A percentile compares a stretch with the other conserved stretches of the same genome.
Conservation (phyloP, 768 basidiomycete genomes). For the Podaxis mareebaensis region DNA sequence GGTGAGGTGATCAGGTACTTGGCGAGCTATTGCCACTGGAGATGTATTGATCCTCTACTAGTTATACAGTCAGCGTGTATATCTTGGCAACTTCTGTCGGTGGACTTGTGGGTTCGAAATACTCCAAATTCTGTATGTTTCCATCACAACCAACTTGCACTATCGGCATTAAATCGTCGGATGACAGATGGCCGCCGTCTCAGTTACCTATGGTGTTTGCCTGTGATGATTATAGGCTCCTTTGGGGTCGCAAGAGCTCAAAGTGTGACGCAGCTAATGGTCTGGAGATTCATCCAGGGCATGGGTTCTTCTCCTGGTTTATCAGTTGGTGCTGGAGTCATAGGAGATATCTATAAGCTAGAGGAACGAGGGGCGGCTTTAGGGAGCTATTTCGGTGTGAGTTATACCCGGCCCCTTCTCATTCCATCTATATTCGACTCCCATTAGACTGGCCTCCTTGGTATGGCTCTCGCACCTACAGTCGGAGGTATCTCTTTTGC, state of each 20-base stretch:
- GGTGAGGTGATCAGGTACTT: constrained; percentile 15
- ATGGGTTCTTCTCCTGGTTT: constrained; percentile 59
- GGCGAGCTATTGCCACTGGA: too few species aligned
- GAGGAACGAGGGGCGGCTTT: constrained; percentile 63
- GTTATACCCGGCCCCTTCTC: constrained; percentile 10
- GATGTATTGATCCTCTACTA: constrained; percentile 13
- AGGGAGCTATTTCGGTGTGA: constrained; percentile 57
- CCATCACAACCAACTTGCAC: not conserved
- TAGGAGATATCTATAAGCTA: constrained; percentile 66
- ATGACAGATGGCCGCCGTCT: constrained; percentile 65
- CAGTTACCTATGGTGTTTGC: constrained; percentile 60
- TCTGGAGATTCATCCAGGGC: constrained; percentile 67
- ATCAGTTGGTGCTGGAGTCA: constrained; percentile 58
- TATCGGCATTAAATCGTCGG: not conserved
- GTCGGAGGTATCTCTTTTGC: constrained; percentile 42
- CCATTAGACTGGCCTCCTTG: constrained; percentile 52
- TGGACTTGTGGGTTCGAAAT: constrained; percentile 32
- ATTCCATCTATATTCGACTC: not conserved
- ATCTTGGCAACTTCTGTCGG: constrained; percentile 34
- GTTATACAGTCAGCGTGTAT: constrained; percentile 36
- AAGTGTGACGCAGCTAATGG: constrained; percentile 48
- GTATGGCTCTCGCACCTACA: constrained; percentile 61
- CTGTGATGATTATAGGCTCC: constrained; percentile 59
- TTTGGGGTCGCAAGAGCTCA: constrained; percentile 55
- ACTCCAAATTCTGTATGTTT: constrained; percentile 38